Base-by-base conservation (phyloP, 192 early-diverging fungal genomes). In the Backusella macrospora region DNA sequence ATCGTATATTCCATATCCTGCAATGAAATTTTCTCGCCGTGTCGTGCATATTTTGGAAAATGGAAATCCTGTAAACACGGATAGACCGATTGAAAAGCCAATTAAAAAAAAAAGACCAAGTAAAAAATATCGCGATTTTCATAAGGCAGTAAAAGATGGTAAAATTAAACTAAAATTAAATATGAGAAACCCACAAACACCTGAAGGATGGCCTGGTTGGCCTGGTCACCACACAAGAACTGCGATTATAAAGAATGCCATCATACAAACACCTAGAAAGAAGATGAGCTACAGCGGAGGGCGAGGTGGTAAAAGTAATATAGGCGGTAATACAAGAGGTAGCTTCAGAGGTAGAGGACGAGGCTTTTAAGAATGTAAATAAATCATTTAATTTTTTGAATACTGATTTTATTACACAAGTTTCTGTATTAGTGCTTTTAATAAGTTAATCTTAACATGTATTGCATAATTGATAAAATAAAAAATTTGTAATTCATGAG, bases 151-250 rank as follows among this genome's bases (percentile, higher is more conserved):
- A 13, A 45, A 52, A 29, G 42, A 59, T 9, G 71, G 71, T 8
- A 72, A 52, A 5, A 63, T 77, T 6, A 0, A 39, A 13, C 18
- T 55, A 23, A 46, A 77, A n/a, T 70, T 70, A 3, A 68, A 52
- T 23, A 80, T 80, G 78, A 64, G 78, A 65, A 18, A 80, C 62
- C 78, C 78, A 9, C 52, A 40, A 10, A 65, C 70, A 12, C 70
- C 74, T 39, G 59, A 46, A 42, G 78, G 73, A 18, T 80, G 78
- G 78, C 78, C 78, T 43, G 78, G 78, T 4, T 80, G 71, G 70
- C 78, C 78, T 13, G 78, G 78, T 44, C 38, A 43, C n/a, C 65
- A 70, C 3, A 80, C 68, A 18, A 40, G 16, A 0, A 55, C 48
- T 44, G 74, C 70, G 5, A 80, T 80, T 65, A 76, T 76, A 18